phyloP scores from a whole-genome alignment of 2,329 filamentous ascomycete genomes.

The Camillea tinctor region DNA sequence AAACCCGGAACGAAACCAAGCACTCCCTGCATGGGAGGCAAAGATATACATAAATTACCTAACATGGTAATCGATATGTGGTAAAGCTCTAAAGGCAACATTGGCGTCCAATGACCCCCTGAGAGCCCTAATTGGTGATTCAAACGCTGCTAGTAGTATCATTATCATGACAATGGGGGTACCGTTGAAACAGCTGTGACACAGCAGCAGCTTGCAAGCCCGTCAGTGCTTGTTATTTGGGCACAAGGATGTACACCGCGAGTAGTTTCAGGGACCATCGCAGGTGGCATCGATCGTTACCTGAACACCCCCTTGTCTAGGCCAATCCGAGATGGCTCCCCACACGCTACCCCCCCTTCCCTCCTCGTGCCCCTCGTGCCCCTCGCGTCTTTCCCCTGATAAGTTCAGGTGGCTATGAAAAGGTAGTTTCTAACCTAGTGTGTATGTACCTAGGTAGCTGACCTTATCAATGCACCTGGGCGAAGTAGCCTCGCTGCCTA shows the following conservation, averaged over 20 bases:
- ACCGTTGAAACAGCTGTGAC: constrained; percentile 3
- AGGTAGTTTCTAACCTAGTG: neutral
- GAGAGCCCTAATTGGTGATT: neutral
- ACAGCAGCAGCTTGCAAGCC: neutral
- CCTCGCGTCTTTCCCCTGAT: too few species aligned
- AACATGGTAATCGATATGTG: neutral
- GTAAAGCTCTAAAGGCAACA: neutral
- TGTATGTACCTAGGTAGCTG: neutral
- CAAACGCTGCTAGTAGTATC: too few species aligned
- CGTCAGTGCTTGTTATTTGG: neutral
- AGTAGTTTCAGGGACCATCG: neutral
- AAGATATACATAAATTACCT: neutral
- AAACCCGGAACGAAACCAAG: neutral
- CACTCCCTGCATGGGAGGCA: neutral
- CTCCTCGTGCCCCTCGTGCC: too few species aligned
- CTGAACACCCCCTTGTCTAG: neutral
- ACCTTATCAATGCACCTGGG: too few species aligned
- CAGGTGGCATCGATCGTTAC: neutral
- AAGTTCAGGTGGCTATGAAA: too few species aligned
- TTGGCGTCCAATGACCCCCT: neutral
- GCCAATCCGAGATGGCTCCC: neutral
- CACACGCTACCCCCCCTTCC: too few species aligned
- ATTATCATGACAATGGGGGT: neutral
- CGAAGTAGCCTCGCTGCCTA: too few species aligned
- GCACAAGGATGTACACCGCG: neutral